Percentiles rank a stretch among this genome's conserved stretches.
Evolutionary conservation across 345 rosid genomes (phyloP).

Genomic region (Dipteronia dyeriana): DNA sequence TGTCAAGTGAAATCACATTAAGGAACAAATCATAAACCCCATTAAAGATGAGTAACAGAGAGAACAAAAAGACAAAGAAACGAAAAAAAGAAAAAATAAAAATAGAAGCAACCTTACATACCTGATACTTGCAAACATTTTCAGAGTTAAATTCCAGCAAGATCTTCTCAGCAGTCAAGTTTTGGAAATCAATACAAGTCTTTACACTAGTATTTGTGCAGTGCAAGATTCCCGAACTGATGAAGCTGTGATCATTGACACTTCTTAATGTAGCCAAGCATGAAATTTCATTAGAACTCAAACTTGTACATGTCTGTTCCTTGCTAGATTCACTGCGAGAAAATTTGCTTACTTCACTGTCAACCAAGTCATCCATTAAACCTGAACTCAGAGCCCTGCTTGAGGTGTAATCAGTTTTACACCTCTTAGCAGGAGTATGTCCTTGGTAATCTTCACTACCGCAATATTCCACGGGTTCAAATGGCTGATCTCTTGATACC

Average conservation of each 20-base stretch:
- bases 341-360: slow-evolving; percentile 10
- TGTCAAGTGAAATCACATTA: neutral
- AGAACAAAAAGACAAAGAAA: neutral
- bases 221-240: slow-evolving; percentile 47
- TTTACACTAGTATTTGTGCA: slow-evolving; percentile 30
- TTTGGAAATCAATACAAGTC: slow-evolving; percentile 25
- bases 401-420: slow-evolving; percentile 35
- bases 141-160: slow-evolving; percentile 63
- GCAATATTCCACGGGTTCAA: slow-evolving; percentile 10
- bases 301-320: slow-evolving; percentile 19
- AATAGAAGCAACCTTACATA: slow-evolving; percentile 18
- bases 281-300: slow-evolving; percentile 39
- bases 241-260: slow-evolving; percentile 23
- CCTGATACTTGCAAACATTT: slow-evolving; percentile 48
- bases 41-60: neutral
- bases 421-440: slow-evolving; percentile 51
- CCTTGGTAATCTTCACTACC: slow-evolving; percentile 25
- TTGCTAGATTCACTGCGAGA: slow-evolving; percentile 16
- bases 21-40: neutral
- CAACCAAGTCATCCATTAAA: slow-evolving; percentile 19
- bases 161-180: slow-evolving; percentile 42
- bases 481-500: slow-evolving; percentile 21
- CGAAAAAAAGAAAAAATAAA: neutral
- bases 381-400: slow-evolving; percentile 19
- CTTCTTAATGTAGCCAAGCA: slow-evolving; percentile 57